A percentile compares a stretch with the other conserved stretches of the same genome.
Conservation (phyloP, 495 filamentous ascomycete genomes). For the Annulohypoxylon maeteangense region DNA sequence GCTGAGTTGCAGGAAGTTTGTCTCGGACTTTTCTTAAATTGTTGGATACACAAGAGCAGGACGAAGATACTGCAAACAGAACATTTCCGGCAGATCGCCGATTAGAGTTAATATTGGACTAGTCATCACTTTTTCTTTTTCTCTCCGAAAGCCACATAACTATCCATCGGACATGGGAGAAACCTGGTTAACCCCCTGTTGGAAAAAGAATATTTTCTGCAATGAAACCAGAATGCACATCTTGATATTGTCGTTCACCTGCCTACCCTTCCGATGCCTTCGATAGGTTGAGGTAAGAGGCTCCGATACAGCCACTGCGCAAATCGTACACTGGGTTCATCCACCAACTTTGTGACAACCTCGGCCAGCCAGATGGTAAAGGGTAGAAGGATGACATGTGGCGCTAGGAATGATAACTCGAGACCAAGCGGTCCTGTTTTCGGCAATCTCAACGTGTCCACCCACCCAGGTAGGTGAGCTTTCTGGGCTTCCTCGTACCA, state of each 20-base stretch:
- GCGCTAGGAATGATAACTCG: constrained; percentile 62
- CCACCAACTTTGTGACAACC: constrained; percentile 63
- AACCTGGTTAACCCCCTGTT: background rate
- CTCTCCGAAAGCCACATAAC: background rate
- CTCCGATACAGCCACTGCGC: constrained; percentile 64
- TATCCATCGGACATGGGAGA: background rate
- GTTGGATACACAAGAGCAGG: constrained; percentile 1
- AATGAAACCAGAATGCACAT: background rate
- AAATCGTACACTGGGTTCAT: constrained; percentile 66
- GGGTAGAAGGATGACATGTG: constrained; percentile 66
- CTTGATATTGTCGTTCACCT: background rate
- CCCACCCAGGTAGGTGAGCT: constrained; percentile 55
- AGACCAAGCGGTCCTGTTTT: constrained; percentile 63
- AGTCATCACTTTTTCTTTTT: background rate
- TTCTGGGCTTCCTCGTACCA: constrained; percentile 54
- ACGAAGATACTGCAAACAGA: background rate
- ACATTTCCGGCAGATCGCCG: constrained; percentile 6
- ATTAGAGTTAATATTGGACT: background rate
- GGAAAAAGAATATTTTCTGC: background rate
- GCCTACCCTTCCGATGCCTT: background rate
- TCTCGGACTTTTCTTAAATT: constrained; percentile 4
- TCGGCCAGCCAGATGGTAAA: constrained; percentile 68
- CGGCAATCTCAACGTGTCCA: constrained; percentile 59
- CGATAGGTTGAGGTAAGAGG: constrained; percentile 8
- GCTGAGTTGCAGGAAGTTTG: background rate